Base-by-base conservation (phyloP, 306 rosid genomes). In the Astragalus glycyphyllos region DNA sequence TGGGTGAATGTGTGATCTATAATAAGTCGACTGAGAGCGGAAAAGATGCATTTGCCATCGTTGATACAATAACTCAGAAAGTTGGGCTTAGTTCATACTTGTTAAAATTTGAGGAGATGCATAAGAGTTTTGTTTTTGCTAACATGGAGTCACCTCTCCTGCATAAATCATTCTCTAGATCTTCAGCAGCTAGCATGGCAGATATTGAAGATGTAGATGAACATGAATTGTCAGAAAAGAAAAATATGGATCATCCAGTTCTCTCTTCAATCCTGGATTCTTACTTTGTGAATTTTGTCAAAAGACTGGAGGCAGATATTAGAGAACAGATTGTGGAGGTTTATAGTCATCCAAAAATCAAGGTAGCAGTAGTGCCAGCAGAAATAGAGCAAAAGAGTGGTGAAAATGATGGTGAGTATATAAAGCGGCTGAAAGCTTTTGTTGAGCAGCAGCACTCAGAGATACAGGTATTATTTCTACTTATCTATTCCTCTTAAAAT, bases 1-100 rank as follows among this genome's bases (percentile, higher is more conserved):
- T 94, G 80, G 99, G 99, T 68, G 99, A 90, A 77, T 94, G 99
- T 77, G 91, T 91, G 37, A 86, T 91, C 82, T 94, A 82, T 81
- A 94, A 91, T 76, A 89, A 86, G 63, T 87, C 91, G 72, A 53
- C 63, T 45, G 96, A 89, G 50, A 78, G 61, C 16, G 92, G 89
- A 74, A 87, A 77, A 72, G 92, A 89, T 76, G 92, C 96, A 71
- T 91, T 82, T 74, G 64, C 84, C n/a, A 58, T 91, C 46, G 97
- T 91, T 82, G 99, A 94, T 80, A 26, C 79, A 49, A 79, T 91
- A 69, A 83, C 96, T 83, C 95, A 91, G 86, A 91, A 89, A 81
- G 80, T 90, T 58, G 97, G 98, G 77, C 96, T 94, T 35, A 87
- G 95, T 14, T 80, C 87, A 12, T 94, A 86, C 79, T 91, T 90